Evolutionary conservation across 345 rosid species (phyloP).

Genomic region (Lepidium africanum): DNA sequence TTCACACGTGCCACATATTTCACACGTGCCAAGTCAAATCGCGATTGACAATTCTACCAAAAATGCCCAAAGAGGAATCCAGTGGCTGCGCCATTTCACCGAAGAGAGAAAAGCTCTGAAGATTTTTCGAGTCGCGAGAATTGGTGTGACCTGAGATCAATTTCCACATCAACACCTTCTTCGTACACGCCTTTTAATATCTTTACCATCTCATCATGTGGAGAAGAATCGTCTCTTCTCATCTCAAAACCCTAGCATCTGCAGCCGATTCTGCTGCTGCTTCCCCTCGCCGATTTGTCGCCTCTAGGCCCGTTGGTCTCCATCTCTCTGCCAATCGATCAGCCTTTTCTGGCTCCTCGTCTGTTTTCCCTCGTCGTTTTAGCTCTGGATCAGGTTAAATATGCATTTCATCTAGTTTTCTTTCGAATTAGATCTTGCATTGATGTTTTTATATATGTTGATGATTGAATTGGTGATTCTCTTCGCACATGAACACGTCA

Average conservation of each 20-base stretch:
- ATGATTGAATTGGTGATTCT: neutral
- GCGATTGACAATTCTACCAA: neutral
- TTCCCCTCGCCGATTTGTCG: constrained; percentile 31
- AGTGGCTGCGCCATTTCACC: constrained; percentile 1
- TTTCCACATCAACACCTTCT: neutral
- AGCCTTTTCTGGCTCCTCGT: constrained; percentile 22
- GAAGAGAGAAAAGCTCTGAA: neutral
- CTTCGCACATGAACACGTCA: neutral
- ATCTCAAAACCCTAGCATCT: constrained; percentile 61
- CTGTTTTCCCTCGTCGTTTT: constrained; percentile 29
- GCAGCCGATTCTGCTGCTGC: constrained; percentile 8
- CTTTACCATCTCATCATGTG: constrained; percentile 45
- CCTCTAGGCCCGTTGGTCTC: constrained; percentile 8
- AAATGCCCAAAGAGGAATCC: neutral
- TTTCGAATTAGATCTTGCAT: neutral
- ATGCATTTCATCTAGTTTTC: neutral
- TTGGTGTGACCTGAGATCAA: constrained; percentile 35
- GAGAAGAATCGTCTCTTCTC: constrained; percentile 61
- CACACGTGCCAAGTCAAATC: neutral
- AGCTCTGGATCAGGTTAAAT: constrained; percentile 41
- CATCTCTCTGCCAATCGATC: constrained; percentile 20
- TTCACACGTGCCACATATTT: neutral
- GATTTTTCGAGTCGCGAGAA: neutral
- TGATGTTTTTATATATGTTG: neutral
- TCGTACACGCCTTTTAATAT: neutral